Evolutionary conservation across 2,329 filamentous ascomycete species (phyloP).

Genomic region (Ilyonectria sp.): DNA sequence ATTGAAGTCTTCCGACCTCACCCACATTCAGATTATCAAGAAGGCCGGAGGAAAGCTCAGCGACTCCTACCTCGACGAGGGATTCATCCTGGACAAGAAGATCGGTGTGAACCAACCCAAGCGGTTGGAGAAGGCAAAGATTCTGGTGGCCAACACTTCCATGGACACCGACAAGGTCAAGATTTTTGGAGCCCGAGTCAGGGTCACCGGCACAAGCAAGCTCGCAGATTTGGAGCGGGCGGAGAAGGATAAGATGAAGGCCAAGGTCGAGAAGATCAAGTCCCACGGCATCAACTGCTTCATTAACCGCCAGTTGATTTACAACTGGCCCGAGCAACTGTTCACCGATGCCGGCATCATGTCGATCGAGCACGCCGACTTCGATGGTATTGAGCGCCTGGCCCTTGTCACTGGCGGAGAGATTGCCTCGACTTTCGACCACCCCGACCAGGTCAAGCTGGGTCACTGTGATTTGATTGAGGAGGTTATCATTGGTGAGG

Average conservation of each 20-base stretch:
- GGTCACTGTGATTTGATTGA: slow-evolving; percentile 96
- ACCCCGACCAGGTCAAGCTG: slow-evolving; percentile 96
- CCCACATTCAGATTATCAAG: slow-evolving; percentile 99
- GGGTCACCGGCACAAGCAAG: slow-evolving; percentile 96
- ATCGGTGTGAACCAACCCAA: slow-evolving; percentile 99
- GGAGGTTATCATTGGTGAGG: slow-evolving; percentile 98
- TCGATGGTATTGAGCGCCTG: slow-evolving; percentile 96
- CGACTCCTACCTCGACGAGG: slow-evolving; percentile 97
- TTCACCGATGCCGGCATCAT: slow-evolving; percentile 98
- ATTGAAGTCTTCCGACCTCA: slow-evolving; percentile 92
- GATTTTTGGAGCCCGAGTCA: slow-evolving; percentile 97
- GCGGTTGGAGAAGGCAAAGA: slow-evolving; percentile 97
- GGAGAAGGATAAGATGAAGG: slow-evolving; percentile 99
- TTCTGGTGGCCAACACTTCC: slow-evolving; percentile 95
- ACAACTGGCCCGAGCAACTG: slow-evolving; percentile 99
- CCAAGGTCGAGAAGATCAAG: slow-evolving; percentile 99
- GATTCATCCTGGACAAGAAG: slow-evolving; percentile 99
- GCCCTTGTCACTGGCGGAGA: slow-evolving; percentile 97
- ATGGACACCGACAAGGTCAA: slow-evolving; percentile 99
- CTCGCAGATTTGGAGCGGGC: slow-evolving; percentile 98
- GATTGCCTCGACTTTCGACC: slow-evolving; percentile 97
- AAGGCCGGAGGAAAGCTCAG: slow-evolving; percentile 98
- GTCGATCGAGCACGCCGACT: slow-evolving; percentile 99
- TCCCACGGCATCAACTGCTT: slow-evolving; percentile 99
- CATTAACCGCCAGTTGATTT: slow-evolving; percentile 99